Base-by-base conservation (phyloP, 2,329 filamentous ascomycete genomes). In the Xylaria sp. region DNA sequence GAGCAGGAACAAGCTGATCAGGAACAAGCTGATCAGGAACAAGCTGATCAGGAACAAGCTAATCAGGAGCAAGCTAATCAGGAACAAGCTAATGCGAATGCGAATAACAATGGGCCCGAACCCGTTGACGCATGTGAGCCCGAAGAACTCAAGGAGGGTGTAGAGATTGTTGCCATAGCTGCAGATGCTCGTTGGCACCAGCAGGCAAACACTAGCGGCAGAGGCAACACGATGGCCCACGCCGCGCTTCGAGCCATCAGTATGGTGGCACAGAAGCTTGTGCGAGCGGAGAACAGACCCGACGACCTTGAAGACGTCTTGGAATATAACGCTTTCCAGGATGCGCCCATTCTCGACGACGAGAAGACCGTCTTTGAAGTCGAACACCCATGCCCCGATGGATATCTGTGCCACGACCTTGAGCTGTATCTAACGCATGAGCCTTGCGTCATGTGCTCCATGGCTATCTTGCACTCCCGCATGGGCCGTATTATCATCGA, bases 351-450 rank as follows among this genome's bases (percentile, higher is more conserved):
- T 39, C 83, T 88, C n/a, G 77, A 80, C 2, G 77, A 90, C 58
- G 89, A 94, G 71, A 75, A 78, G 63, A 72, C 76, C 57, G 83
- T 87, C 63, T 90, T 86, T 69, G 78, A 80, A 53, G 76, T 83
- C 67, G 85, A 87, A 67, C 88, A 87, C 69, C 83, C 82, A 47
- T 83, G 80, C 65, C 82, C 84, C 37, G 90, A 91, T 66, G 93
- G 93, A 56, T 99, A 99, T 73, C 85, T 99, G 18, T 97, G 93
- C 76, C 91, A 96, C 66, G 90, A 91, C 57, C 82, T 99, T 35
- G 93, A 97, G 74, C 83, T 99, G 59, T 97, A 97, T 76, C 80
- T 95, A 62, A 96, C 92, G 1, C 92, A 97, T 71, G 94, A 99
- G 76, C 94, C 94, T 4, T 99, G 94, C 72, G 84, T 96, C 61